Conservation (phyloP, 139 green algal genomes). For the Edaphochlamys debaryana region DNA sequence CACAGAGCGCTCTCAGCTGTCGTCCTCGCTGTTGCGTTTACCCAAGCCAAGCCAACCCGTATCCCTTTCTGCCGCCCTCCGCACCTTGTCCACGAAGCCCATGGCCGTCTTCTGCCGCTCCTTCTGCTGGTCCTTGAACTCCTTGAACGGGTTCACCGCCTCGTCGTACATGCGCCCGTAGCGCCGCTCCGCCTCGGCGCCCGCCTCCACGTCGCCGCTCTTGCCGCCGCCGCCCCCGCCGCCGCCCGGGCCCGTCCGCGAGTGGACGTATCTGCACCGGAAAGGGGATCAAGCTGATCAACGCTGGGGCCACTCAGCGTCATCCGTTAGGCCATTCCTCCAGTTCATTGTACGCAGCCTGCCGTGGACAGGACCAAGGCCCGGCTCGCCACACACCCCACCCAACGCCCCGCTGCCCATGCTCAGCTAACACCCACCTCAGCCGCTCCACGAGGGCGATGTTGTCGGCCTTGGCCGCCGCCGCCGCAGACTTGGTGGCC, state of each 20-base stretch:
- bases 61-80: no score
- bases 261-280: constrained; percentile 51
- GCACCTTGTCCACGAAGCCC: constrained; percentile 47
- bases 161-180: constrained; percentile 92
- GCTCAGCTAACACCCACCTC: no score
- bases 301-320: no score
- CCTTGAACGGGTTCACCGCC: constrained; percentile 89
- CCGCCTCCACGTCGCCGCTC: constrained; percentile 67
- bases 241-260: constrained; percentile 10
- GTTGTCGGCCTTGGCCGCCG: constrained; percentile 83
- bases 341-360: no score
- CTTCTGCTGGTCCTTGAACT: constrained; percentile 72
- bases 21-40: no score
- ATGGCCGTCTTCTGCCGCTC: constrained; percentile 53
- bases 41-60: no score
- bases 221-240: constrained; percentile 6
- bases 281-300: no score
- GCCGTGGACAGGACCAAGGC: no score
- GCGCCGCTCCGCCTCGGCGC: constrained; percentile 75
- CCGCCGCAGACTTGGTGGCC: constrained; percentile 51
- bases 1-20: no score
- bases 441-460: constrained; percentile 92
- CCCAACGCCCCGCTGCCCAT: no score
- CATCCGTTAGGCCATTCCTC: no score
- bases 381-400: no score